Evolutionary conservation across 768 basidiomycete species (phyloP), one percentile per base, ranked within the genome.

Genomic region (Leccinellum luteum): DNA sequence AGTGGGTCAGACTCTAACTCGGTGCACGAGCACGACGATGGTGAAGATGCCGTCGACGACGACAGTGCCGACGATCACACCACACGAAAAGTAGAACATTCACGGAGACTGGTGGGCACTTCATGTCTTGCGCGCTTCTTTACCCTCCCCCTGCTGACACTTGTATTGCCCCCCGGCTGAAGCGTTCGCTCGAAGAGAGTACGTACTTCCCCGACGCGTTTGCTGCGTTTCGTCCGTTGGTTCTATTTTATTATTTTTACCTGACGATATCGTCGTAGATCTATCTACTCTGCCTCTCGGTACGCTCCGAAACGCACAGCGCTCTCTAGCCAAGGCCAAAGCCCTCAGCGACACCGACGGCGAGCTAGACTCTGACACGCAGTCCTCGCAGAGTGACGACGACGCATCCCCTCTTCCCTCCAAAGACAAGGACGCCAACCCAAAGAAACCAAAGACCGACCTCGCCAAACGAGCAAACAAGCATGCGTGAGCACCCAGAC

Each of bases 401-500:
- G 58, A 66, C 57, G 12, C 48, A 31, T 31, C 17, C 48, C 44
- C 32, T 49, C 48, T 17, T 28, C 57, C 52, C 19, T 9, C 41
- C 52, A 66, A 70, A 63, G 65, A 57, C 14, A 74, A 70, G 61
- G 69, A 56, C 48, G 78, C 71, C 45, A 47, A 21, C 3, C 41
- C 41, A 41, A 41, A 3, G 41, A 41, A 52, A 76, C 69, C 73
- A 47, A 78, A 78, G 55, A 78, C 72, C 35, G 76, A 79, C 56
- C 76, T 84, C 3, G 68, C 78, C 13, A 89, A 88, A 72, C 80
- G 94, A 44, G 69, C 80, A 6, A 83, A 81, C 68, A 97, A 98
- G 67, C 88, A 96, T 74, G 92, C 95, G 94, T 95, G 73, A 60
- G 92, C 80, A 25, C 14, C 50, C 9, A 21, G 5, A 32, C 19